Evolutionary conservation across 192 early-diverging fungal species (phyloP), one percentile per base, ranked within the genome.

Genomic region (Backusella tarrabulga): DNA sequence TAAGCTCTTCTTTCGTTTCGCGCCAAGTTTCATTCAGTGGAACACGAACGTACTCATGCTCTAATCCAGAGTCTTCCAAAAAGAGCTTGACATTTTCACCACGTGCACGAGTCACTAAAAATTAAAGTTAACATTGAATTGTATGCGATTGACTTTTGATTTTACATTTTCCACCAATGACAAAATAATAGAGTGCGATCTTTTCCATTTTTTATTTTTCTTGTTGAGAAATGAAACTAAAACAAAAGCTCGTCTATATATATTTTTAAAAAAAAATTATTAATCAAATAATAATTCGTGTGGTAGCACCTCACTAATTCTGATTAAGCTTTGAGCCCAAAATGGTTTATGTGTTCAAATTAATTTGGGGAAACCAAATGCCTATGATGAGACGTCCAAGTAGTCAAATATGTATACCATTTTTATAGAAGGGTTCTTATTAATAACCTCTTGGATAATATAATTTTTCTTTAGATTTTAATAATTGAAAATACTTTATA

Each of bases 41-140:
- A 3, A 34, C 3, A 19, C 67, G 67, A 34, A 68, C 6, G 19
- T 68, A 68, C 15, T 68, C 67, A 36, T 68, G 67, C 5, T 68
- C 67, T 68, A 68, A 35, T 15, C 34, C 67, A 34, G 67, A 29
- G 14, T 68, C 67, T 36, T 36, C 67, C 17, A 68, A 36, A n/a
- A 68, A 35, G 17, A 68, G 34, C 6, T 68, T 68, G 67, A 68
- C 17, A 7, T 68, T 68, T 68, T 68, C 67, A 14, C 67, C 67
- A 36, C 29, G 67, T 35, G 32, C 67, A 32, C 29, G 67, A 68
- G 67, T 68, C 4, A 34, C 67, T 68, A 68, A 23, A 38, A 60
- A 8, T 60, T 60, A 60, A 23, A 26, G 7, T 60, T 60, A 60
- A 23, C 54, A 60, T 60, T n/a, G 8, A 60, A 60, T 60, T 9